Base-by-base conservation (phyloP, 495 filamentous ascomycete species). In the Cairneyella variabilis region DNA sequence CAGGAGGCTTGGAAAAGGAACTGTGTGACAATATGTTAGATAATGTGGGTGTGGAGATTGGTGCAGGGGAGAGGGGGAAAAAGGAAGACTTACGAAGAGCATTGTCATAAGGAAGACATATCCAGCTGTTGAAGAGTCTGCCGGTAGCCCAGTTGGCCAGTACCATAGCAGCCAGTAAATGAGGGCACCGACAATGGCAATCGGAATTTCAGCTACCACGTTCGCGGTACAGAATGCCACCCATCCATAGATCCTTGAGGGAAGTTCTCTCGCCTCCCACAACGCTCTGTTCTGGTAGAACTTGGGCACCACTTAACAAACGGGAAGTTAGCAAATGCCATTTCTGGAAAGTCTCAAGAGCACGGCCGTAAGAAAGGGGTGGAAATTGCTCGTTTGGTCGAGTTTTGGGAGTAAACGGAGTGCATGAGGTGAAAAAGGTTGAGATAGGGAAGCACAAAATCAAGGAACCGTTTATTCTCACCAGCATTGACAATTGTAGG, bases 81-180 rank as follows among this genome's bases (percentile, higher is more conserved):
- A 22, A 32, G 2, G 28, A 32, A 23, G 17, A 77, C 64, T 21
- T 85, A 70, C 89, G 71, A 92, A 91, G 0, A 93, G 76, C 60
- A 95, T 70, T 1, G 80, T 82, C 83, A 95, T 90, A 17, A 95
- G 69, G 74, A 87, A 96, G 39, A 88, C 83, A 64, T 95, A 95
- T 38, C 91, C 89, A 0, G 89, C 80, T 0, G 76, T 76, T 37
- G 84, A 85, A 2, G 76, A 72, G 51, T 86, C 80, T 0, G 69
- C 72, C 0, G 88, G 84, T 10, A 93, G 68, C 0, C 90, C 89
- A 0, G 83, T 78, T 3, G 90, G 80, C 59, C 76, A 90, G 70
- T 93, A 95, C 89, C 89, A 95, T 0, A 88, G 69, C 2, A 83
- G 51, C 68, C 74, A 96, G 72, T 91, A 93, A 36, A 95, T 65